phyloP scores from a whole-genome alignment of 2,329 filamentous ascomycete species.

The Colletotrichum sp. region DNA sequence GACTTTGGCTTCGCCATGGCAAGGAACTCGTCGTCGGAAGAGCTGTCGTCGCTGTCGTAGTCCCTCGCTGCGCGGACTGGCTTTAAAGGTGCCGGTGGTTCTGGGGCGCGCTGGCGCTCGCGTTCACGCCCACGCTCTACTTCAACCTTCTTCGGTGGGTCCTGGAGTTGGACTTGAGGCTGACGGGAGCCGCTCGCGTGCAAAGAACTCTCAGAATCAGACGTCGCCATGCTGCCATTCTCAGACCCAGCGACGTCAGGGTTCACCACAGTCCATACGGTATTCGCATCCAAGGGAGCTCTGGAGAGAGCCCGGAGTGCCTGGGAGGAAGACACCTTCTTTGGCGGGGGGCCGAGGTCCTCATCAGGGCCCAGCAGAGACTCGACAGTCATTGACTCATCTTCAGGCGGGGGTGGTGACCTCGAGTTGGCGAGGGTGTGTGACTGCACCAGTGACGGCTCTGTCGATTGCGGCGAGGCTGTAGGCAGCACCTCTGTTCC shows the following conservation, averaged over 20 bases:
- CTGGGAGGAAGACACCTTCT: conserved; percentile 62
- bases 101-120: background rate
- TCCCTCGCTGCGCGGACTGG: background rate
- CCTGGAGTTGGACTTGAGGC: background rate
- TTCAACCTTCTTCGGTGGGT: background rate
- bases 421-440: conserved; percentile 26
- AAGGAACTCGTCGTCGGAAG: conserved; percentile 46
- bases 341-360: conserved; percentile 48
- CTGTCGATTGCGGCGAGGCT: conserved; percentile 53
- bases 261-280: conserved; percentile 56
- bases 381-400: conserved; percentile 30
- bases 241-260: conserved; percentile 19
- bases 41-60: conserved; percentile 31
- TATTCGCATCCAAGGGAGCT: conserved; percentile 54
- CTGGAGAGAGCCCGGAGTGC: conserved; percentile 57
- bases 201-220: conserved; percentile 9
- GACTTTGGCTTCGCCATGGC: conserved; percentile 43
- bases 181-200: background rate
- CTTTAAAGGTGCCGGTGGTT: background rate
- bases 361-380: conserved; percentile 42
- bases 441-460: conserved; percentile 34
- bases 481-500: conserved; percentile 67
- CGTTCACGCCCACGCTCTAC: background rate
- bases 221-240: conserved; percentile 10
- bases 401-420: conserved; percentile 26